Base-by-base conservation (phyloP, 441 rosid genomes). In the Manihot esculenta region DNA sequence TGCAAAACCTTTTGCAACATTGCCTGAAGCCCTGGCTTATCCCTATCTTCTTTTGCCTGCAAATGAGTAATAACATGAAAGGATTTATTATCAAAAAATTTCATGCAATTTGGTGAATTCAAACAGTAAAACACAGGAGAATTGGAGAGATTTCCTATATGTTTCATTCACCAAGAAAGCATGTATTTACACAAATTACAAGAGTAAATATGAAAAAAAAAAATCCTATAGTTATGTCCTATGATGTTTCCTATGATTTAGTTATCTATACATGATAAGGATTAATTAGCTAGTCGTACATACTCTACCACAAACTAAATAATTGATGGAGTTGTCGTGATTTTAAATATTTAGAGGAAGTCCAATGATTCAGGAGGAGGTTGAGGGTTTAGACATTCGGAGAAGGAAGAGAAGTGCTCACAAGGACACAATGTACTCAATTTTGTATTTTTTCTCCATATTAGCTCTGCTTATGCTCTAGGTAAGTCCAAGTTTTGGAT, bases 1-100 rank as follows among this genome's bases (percentile, higher is more conserved):
- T 90, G 97, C 74, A 94, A 81, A 77, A 92, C 96, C 75, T 92
- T 94, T 78, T 86, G 99, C 75, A 94, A 74, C 99, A 92, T 94
- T 63, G 97, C 97, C 65, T 76, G 86, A 62, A 92, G 94, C 65
- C 99, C 97, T 3, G 97, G 99, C 77, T 89, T 94, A 78, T 92
- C 97, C 69, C 71, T 81, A 76, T 92, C 99, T 88, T 88, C 92
- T 84, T 88, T 88, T 72, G 94, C 94, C 97, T 90, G 83, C 70
- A 81, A 76, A 71, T 47, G 68, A 69, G 42, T 62, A 27, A 58
- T 7, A 64, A 15, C 51, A 72, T 48, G 45, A 62, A 49, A 61
- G 26, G 30, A 41, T 42, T 41, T n/a, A 64, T 11, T 23, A 21
- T 15, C 0, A 3, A 14, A 38, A 9, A 55, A 35, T 1, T 4